Base-by-base conservation (phyloP, 2,329 filamentous ascomycete genomes). In the Arthrobotrys megalospora region DNA sequence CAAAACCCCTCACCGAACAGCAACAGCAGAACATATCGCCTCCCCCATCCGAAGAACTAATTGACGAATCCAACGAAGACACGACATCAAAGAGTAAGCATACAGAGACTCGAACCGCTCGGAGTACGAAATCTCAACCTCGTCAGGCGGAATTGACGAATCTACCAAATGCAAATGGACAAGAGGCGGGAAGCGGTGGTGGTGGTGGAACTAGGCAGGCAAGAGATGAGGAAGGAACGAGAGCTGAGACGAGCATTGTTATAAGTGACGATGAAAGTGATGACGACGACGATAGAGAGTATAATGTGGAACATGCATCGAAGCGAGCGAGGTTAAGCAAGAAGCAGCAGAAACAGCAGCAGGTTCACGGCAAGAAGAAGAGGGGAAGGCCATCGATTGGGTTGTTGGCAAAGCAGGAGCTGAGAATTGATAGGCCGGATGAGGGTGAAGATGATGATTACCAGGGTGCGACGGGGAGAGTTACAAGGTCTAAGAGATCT, bases 401-500 rank as follows among this genome's bases (percentile, higher is more conserved):
- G 11, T 43, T 63, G 16, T 21, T 62, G 14, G 32, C 53, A n/a
- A 45, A 53, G 43, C 70, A 75, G 21, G 60, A 73, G 36, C 45
- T 72, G 47, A 52, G 69, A 16, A 32, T 55, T 10, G 60, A 73
- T 50, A 45, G 24, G 32, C 60, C 32, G 2, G 28, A 28, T 45
- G 69, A 50, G 16, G 50, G 48, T 48, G 60, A 64, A 19, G 60
- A 47, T 34, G 43, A 41, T 24, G 32, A 45, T 43, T 16, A 64
- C 6, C 52, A 52, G 50, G 53, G 50, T 16, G 63, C 55, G 19
- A 21, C 60, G 14, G 60, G 60, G 16, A 77, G 66, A 63, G 36
- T 63, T 45, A 71, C 73, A 43, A 60, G 73, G 50, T 77, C 66
- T 62, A 70, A 70, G 43, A 77, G 64, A 45, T 63, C 63, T 34